Conservation (phyloP, 345 rosid species). For the Eucalyptus tenuipes region DNA sequence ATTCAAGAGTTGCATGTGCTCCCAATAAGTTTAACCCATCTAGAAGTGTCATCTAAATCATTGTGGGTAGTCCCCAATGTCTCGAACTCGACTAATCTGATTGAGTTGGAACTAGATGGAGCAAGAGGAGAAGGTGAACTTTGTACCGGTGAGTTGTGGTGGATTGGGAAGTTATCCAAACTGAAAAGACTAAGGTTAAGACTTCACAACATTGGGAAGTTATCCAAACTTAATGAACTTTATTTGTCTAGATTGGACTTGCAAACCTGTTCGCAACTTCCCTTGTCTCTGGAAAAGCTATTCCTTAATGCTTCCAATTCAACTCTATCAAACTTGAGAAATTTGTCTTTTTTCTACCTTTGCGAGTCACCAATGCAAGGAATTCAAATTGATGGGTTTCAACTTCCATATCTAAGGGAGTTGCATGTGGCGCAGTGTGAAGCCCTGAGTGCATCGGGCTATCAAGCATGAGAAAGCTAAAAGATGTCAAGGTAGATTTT, state of each 20-base stretch:
- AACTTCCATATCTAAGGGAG: too few species aligned
- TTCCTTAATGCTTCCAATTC: accelerated
- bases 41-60: accelerated
- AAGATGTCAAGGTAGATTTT: accelerated
- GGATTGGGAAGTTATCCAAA: neutral
- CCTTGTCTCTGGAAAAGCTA: too few species aligned
- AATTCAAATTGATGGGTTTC: too few species aligned
- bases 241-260: neutral
- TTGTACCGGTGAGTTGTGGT: accelerated
- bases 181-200: neutral
- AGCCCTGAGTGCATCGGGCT: too few species aligned
- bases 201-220: neutral
- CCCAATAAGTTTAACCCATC: too few species aligned
- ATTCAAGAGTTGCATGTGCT: too few species aligned
- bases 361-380: too few species aligned
- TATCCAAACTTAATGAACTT: neutral
- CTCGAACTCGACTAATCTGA: accelerated
- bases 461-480: too few species aligned
- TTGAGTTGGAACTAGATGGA: accelerated
- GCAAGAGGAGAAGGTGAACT: accelerated
- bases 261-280: too few species aligned
- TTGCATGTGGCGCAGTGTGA: accelerated
- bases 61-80: too few species aligned
- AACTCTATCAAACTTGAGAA: too few species aligned
- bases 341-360: too few species aligned